phyloP scores from a whole-genome alignment of 768 basidiomycete genomes.

The Amylocystis lapponica region DNA sequence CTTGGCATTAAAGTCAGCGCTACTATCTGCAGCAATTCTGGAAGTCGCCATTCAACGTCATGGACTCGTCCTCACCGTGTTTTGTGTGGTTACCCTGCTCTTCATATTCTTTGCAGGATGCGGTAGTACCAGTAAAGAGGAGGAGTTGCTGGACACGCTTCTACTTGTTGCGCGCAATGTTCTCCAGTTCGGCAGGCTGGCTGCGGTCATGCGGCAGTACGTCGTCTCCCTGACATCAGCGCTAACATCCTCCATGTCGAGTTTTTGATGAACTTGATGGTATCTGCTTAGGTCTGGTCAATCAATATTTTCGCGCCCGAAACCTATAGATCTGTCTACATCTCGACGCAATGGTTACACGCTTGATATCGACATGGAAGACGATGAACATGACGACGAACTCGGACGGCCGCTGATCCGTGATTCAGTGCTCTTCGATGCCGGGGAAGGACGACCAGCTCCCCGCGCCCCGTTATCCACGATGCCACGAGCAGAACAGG shows the following conservation, averaged over 20 bases:
- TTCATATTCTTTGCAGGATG: conserved; percentile 88
- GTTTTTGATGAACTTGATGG: neutral
- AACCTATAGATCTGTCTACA: conserved; percentile 76
- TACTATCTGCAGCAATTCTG: conserved; percentile 75
- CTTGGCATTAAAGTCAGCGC: neutral
- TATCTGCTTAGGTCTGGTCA: conserved; percentile 62
- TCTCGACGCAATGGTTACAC: conserved; percentile 60
- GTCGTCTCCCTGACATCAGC: too few relatives aligned
- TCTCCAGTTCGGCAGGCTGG: conserved; percentile 87
- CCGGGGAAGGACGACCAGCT: conserved; percentile 32
- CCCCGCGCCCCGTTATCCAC: conserved; percentile 34
- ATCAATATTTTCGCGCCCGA: conserved; percentile 83
- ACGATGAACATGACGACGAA: conserved; percentile 53
- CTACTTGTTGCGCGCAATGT: conserved; percentile 89
- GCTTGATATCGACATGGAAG: conserved; percentile 70
- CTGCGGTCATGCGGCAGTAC: conserved; percentile 90
- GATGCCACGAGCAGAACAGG: conserved; percentile 58
- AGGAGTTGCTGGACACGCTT: conserved; percentile 90
- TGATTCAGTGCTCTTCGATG: conserved; percentile 63
- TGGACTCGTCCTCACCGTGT: conserved; percentile 84
- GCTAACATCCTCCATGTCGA: conserved; percentile 7
- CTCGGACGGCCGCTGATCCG: conserved; percentile 52
- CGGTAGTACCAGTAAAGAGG: conserved; percentile 77
- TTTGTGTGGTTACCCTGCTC: conserved; percentile 86
- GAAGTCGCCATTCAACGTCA: conserved; percentile 87